A percentile compares a stretch with the other conserved stretches of the same genome.
Evolutionary conservation across 768 basidiomycete species (phyloP).

Genomic region (Collybia mongolica): DNA sequence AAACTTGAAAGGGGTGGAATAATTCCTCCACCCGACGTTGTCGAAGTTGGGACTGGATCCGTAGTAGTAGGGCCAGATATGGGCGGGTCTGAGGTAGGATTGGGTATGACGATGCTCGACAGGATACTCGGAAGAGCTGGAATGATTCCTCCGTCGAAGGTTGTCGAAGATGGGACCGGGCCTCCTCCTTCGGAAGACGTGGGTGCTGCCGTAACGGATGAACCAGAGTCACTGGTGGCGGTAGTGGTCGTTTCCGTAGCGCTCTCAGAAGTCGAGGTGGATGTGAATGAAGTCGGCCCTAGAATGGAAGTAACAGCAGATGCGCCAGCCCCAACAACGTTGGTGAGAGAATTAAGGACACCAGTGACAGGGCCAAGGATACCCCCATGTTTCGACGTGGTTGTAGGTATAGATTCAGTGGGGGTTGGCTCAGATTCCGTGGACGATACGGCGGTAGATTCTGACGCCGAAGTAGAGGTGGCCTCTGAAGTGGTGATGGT

Average conservation of each 20-base stretch:
- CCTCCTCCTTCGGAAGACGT: not conserved
- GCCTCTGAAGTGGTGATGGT: not conserved
- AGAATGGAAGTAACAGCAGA: not conserved
- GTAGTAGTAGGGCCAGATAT: not conserved
- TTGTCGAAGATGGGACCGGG: not conserved
- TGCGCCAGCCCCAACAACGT: not conserved
- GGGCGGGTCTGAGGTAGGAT: not conserved
- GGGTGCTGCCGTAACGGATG: not conserved
- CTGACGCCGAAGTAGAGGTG: not conserved
- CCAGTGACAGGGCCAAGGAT: constrained; percentile 8
- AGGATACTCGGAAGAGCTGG: not conserved
- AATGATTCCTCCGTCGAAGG: constrained; percentile 1
- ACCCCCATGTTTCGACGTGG: constrained; percentile 1
- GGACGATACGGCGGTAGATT: not conserved
- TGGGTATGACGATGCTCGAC: constrained; percentile 9
- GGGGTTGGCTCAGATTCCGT: not conserved
- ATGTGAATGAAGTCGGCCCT: constrained; percentile 2
- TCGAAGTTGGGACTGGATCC: constrained; percentile 2
- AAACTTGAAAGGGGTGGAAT: not conserved
- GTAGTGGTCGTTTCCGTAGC: not conserved
- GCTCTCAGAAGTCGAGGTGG: constrained; percentile 3
- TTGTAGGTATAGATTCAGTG: not conserved
- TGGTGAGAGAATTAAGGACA: not conserved
- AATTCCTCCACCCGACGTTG: constrained; percentile 5
- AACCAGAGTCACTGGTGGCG: not conserved